phyloP scores from a whole-genome alignment of 202 grass and related monocot species.

The Zoysia matrella region DNA sequence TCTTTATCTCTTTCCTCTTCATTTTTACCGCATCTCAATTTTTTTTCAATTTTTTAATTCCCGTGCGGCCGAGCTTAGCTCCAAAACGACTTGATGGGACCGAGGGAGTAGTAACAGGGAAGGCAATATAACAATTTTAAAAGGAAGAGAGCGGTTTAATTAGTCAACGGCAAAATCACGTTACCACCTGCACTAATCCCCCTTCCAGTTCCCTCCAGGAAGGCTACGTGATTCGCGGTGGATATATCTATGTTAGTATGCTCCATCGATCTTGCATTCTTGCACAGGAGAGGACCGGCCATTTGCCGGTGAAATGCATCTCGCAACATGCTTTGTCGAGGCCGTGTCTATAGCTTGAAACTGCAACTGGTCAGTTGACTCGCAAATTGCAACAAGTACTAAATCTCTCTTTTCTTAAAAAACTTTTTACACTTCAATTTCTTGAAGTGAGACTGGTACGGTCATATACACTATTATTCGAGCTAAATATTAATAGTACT shows the following conservation, averaged over 20 bases:
- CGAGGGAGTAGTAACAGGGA: too few species aligned
- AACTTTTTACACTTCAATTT: not conserved
- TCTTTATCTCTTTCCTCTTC: too few species aligned
- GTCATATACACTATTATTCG: not conserved
- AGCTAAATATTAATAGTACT: not conserved
- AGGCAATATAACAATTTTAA: too few species aligned
- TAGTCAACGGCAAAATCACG: not conserved
- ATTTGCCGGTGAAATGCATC: slow-evolving; percentile 33
- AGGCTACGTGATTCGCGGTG: slow-evolving; percentile 18
- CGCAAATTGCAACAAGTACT: not conserved
- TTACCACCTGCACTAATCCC: not conserved
- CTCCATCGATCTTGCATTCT: too few species aligned
- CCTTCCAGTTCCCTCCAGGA: not conserved
- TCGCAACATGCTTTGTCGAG: slow-evolving; percentile 43
- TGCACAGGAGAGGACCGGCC: slow-evolving; percentile 22
- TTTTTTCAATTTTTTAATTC: too few species aligned
- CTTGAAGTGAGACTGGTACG: not conserved
- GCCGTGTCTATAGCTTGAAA: not conserved
- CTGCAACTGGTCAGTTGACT: not conserved
- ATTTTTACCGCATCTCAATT: too few species aligned
- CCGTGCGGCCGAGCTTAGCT: too few species aligned
- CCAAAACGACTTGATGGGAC: too few species aligned
- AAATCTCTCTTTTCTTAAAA: not conserved
- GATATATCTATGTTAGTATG: too few species aligned
- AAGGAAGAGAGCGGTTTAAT: not conserved